Evolutionary conservation across 805 yeast genomes (phyloP).

Genomic region (Ogataea saltuana): DNA sequence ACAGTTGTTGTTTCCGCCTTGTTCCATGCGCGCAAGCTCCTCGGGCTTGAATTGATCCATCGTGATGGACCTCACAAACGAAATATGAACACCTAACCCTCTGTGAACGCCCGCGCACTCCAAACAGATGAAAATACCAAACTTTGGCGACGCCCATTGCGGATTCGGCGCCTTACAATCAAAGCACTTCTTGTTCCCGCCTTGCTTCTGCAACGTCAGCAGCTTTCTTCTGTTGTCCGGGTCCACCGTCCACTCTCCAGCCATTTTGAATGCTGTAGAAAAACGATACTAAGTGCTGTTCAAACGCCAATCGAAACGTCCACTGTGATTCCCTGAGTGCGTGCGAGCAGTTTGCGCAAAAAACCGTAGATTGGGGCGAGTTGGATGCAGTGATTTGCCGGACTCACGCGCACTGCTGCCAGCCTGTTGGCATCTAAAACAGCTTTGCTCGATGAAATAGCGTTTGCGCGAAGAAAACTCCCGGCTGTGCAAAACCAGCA

Average conservation of each 20-base stretch:
- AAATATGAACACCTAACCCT: conserved; percentile 94
- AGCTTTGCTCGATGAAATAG: conserved; percentile 1
- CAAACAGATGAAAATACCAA: conserved; percentile 93
- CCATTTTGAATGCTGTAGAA: conserved; percentile 37
- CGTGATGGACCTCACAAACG: conserved; percentile 94
- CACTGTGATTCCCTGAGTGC: too few species aligned
- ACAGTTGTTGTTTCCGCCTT: conserved; percentile 87
- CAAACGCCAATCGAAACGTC: too few species aligned
- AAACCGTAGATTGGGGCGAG: too few species aligned
- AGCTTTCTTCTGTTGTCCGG: conserved; percentile 88
- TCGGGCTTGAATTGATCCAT: conserved; percentile 98
- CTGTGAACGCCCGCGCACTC: conserved; percentile 98
- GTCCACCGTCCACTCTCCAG: conserved; percentile 82
- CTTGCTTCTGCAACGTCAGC: conserved; percentile 73
- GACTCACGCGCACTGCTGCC: too few species aligned
- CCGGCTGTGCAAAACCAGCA: neutral
- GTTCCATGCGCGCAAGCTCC: conserved; percentile 86
- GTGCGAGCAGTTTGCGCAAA: neutral
- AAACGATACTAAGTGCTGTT: neutral
- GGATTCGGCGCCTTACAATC: conserved; percentile 97
- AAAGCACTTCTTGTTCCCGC: conserved; percentile 84
- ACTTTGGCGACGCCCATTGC: conserved; percentile 99
- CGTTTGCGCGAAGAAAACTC: neutral
- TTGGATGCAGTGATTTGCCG: too few species aligned
- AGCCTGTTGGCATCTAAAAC: too few species aligned